Evolutionary conservation across 495 filamentous ascomycete species (phyloP).

Genomic region (Margaritispora aquatica): DNA sequence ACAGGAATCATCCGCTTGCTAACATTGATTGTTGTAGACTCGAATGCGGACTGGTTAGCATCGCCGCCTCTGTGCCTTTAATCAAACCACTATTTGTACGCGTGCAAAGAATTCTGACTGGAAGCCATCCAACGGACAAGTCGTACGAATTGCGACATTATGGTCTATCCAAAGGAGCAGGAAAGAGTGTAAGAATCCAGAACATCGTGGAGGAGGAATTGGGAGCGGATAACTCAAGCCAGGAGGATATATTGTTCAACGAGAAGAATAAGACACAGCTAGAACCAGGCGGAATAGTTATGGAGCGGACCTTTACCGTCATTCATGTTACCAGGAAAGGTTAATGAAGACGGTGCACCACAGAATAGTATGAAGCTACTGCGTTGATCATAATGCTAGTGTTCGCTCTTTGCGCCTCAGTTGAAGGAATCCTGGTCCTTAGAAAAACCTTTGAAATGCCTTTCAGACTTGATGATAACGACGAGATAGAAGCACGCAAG

Average conservation of each 20-base stretch:
- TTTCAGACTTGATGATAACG: too few relatives aligned
- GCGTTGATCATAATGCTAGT: too few relatives aligned
- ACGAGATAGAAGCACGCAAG: too few relatives aligned
- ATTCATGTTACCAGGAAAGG: neutral
- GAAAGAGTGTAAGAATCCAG: neutral
- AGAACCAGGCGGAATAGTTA: neutral
- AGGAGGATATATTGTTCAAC: slow-evolving; percentile 7
- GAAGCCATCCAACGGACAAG: neutral
- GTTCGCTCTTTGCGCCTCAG: too few relatives aligned
- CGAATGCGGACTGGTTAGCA: slow-evolving; percentile 1
- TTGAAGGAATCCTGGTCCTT: too few relatives aligned
- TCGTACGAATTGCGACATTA: neutral
- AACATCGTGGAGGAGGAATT: neutral
- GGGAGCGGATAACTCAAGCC: neutral
- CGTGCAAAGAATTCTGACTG: neutral
- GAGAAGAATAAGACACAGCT: neutral
- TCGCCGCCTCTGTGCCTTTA: slow-evolving; percentile 3
- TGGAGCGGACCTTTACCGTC: neutral
- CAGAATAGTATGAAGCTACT: too few relatives aligned
- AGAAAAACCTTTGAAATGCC: too few relatives aligned
- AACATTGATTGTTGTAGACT: neutral
- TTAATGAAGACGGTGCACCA: neutral
- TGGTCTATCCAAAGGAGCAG: neutral
- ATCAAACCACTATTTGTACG: slow-evolving; percentile 1
- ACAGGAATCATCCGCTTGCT: neutral